Evolutionary conservation across 495 filamentous ascomycete species (phyloP).

Genomic region (Achaetomiella virescens): DNA sequence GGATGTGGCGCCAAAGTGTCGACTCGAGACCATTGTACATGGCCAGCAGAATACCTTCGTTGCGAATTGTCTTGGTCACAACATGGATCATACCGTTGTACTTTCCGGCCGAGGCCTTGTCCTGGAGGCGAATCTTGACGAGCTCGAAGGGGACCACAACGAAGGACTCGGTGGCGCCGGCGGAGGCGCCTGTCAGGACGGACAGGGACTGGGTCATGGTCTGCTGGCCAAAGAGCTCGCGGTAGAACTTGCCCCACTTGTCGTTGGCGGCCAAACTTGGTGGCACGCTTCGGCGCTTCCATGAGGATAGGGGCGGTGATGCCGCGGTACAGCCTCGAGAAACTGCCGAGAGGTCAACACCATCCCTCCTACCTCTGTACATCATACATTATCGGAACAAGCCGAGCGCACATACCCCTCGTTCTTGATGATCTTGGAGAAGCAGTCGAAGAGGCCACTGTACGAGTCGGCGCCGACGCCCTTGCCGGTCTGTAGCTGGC

Average conservation of each 20-base stretch:
- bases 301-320: constrained; percentile 95
- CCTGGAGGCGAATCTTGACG: constrained; percentile 94
- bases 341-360: constrained; percentile 45
- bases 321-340: constrained; percentile 87
- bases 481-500: constrained; percentile 77
- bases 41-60: constrained; percentile 79
- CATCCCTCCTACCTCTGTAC: background rate
- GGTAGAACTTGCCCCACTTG: constrained; percentile 91
- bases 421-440: constrained; percentile 89
- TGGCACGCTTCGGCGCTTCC: constrained; percentile 97
- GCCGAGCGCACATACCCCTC: constrained; percentile 66
- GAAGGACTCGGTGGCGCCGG: constrained; percentile 92
- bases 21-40: constrained; percentile 96
- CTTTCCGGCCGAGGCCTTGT: constrained; percentile 87
- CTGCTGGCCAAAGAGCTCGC: constrained; percentile 66
- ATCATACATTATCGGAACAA: no score
- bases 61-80: constrained; percentile 69
- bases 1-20: constrained; percentile 92
- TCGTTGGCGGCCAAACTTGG: constrained; percentile 99
- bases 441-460: constrained; percentile 96
- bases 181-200: constrained; percentile 85
- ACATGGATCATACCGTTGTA: constrained; percentile 93
- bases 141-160: constrained; percentile 88
- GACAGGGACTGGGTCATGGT: constrained; percentile 90
- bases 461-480: constrained; percentile 70